Evolutionary conservation across 1,139 yeast genomes (phyloP), one percentile per base, ranked within the genome.

Genomic region (Suhomyces kunorum): DNA sequence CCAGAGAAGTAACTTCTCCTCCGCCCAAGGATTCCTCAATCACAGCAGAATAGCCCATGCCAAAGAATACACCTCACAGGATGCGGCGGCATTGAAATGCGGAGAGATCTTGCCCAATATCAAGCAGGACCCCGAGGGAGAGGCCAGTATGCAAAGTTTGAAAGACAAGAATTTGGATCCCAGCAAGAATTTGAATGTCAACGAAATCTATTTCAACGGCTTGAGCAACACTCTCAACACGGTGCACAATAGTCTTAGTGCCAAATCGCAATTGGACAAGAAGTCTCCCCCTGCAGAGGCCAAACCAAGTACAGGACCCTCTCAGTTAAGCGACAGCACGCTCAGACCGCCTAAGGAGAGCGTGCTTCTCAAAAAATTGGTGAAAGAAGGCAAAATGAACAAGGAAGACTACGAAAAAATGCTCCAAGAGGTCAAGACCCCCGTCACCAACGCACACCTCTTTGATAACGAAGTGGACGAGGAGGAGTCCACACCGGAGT

Each of bases 11-110:
- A 85, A 84, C 47, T 86, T 86, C 55, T 80, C 87, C 6, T 79
- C 87, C 11, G 87, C 89, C 0, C 94, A 86, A 56, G 94, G 94
- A 17, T 84, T 86, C 47, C 71, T 85, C 29, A 86, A 84, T 56
- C 95, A 86, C 56, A 77, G 85, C 46, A 66, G 94, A 46, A 75
- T 83, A 19, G 86, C 90, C 4, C 95, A 86, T 56, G 67, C 79
- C n/a, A 77, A 76, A 43, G 88, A 83, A 45, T 84, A 78, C 49
- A 75, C 83, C 5, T 80, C 85, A 6, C 92, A 84, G 53, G 90
- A 84, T 48, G 77, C 83, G 9, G 90, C 94, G 1, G 89, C 90
- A 0, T 62, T 81, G 43, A 72, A 69, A 28, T 86, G 92, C 58
- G 92, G 90, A 18, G 76, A 71, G 27, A 68, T 80, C 1, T 56